These are phyloP conservation scores for Sanghuangporus sanghuang DNA, from an alignment of 1,284 basidiomycete species.

Conservation along the genomic window DNA sequence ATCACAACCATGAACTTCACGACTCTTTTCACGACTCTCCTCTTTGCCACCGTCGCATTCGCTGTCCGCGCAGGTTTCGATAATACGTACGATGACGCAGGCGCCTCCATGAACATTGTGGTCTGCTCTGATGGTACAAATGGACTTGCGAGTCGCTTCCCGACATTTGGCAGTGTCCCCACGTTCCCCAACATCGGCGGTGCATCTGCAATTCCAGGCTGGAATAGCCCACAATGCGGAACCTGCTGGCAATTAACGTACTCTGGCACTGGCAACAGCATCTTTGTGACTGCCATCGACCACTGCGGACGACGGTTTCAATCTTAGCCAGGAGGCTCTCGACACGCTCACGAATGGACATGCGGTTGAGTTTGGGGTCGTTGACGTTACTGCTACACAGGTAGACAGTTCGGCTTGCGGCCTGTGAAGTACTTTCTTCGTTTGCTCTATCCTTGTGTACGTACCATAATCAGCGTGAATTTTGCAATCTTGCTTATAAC, in stretches of 20 bases:
- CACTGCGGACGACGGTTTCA: constrained; percentile 34
- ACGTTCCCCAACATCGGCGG: constrained; percentile 42
- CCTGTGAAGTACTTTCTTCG: background rate
- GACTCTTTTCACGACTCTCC: constrained; percentile 1
- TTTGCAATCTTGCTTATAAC: too few species aligned
- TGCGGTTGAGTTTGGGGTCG: constrained; percentile 15
- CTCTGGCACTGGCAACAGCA: constrained; percentile 29
- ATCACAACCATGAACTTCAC: constrained; percentile 14
- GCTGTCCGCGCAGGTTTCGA: constrained; percentile 39
- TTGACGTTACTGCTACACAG: constrained; percentile 10
- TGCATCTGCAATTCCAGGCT: constrained; percentile 35
- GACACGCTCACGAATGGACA: constrained; percentile 18
- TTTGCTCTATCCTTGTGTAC: too few species aligned
- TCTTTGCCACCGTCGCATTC: constrained; percentile 16
- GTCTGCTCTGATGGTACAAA: constrained; percentile 48
- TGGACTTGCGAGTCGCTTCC: constrained; percentile 34
- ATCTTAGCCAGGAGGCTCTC: constrained; percentile 27
- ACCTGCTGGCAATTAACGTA: constrained; percentile 42
- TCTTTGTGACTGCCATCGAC: constrained; percentile 38
- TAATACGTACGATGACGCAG: constrained; percentile 35
- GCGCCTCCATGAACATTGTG: constrained; percentile 31
- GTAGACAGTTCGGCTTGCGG: background rate
- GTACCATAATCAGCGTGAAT: too few species aligned
- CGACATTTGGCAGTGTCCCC: constrained; percentile 37
- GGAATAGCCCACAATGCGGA: constrained; percentile 43